A percentile compares a stretch with the other conserved stretches of the same genome.
phyloP scores from a whole-genome alignment of 1,139 yeast genomes.

The Saccharomyces hybrid region DNA sequence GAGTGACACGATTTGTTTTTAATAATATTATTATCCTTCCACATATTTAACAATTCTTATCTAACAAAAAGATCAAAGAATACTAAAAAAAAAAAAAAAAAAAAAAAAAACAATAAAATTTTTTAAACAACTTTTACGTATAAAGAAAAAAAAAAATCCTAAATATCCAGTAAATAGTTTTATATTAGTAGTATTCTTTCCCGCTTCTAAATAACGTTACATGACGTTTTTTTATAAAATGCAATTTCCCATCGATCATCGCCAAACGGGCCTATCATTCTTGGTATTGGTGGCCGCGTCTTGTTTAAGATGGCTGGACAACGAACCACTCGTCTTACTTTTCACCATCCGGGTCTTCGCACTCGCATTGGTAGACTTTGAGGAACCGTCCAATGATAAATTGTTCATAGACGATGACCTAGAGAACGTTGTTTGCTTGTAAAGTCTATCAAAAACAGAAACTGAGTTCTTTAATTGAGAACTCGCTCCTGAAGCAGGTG shows the following conservation, averaged over 20 bases:
- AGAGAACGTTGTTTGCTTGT: slow-evolving; percentile 13
- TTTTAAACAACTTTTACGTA: not conserved
- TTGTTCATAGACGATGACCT: slow-evolving; percentile 11
- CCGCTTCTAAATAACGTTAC: not conserved
- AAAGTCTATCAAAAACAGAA: slow-evolving; percentile 12
- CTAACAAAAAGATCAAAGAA: not conserved
- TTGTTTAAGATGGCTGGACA: slow-evolving; percentile 4
- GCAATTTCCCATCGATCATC: not conserved
- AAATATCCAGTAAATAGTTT: not conserved
- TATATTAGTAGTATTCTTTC: not conserved
- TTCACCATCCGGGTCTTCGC: slow-evolving; percentile 1
- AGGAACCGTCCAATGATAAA: not conserved
- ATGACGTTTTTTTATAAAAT: not conserved
- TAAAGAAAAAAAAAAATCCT: not conserved
- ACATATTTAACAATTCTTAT: not conserved
- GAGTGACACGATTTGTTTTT: not conserved
- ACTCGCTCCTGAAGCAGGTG: not conserved
- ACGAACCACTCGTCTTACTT: slow-evolving; percentile 5
- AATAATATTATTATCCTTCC: slow-evolving; percentile 1
- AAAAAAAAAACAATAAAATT: not conserved
- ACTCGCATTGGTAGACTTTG: not conserved
- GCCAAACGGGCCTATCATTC: not conserved
- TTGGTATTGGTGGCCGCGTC: not conserved
- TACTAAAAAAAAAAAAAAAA: not conserved
- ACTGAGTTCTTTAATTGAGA: not conserved